phyloP scores from a whole-genome alignment of 345 rosid species.

The Salix dunnii region DNA sequence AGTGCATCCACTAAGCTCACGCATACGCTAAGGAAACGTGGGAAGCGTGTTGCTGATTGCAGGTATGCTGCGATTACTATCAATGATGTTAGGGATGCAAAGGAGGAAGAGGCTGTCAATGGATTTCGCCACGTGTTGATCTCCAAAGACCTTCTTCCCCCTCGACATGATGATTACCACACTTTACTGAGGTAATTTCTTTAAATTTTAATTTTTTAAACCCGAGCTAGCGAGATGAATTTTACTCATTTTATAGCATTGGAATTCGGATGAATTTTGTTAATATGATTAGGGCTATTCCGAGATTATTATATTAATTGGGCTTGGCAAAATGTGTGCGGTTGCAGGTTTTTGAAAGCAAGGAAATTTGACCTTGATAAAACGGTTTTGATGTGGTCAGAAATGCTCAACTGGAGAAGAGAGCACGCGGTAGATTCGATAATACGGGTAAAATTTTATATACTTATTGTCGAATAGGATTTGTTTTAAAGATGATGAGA shows the following conservation, averaged over 20 bases:
- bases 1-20: constrained; percentile 70
- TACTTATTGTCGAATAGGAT: constrained; percentile 3
- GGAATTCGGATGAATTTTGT: not conserved
- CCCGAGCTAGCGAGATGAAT: not conserved
- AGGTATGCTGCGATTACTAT: constrained; percentile 48
- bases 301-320: not conserved
- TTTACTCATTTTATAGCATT: not conserved
- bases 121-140: constrained; percentile 64
- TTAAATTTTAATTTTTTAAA: not conserved
- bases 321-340: not conserved
- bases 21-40: constrained; percentile 64
- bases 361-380: constrained; percentile 78
- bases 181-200: constrained; percentile 70
- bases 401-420: constrained; percentile 89
- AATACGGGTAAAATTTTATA: constrained; percentile 50
- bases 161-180: constrained; percentile 80
- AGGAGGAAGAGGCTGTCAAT: constrained; percentile 71
- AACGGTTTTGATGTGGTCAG: constrained; percentile 88
- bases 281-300: not conserved
- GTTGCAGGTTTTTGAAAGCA: constrained; percentile 77
- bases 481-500: not conserved
- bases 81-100: constrained; percentile 73
- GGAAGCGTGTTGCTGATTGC: constrained; percentile 59
- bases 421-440: constrained; percentile 71
- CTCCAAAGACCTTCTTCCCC: constrained; percentile 60